Conservation (phyloP, 345 rosid species). For the Moringa oleifera region DNA sequence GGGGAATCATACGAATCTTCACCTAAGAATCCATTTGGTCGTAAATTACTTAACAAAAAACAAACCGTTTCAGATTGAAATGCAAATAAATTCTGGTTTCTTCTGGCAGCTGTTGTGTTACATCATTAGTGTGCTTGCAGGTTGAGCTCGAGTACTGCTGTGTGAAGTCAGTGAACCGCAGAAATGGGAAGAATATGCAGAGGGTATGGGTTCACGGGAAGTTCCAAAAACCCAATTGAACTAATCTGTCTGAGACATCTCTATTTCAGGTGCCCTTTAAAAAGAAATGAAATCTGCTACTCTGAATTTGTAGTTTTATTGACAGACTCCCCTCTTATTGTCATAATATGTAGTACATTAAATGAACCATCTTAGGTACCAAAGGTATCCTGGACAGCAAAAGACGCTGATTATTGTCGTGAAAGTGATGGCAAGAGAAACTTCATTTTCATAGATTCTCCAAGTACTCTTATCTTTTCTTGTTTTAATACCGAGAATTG, state of each 20-base stretch:
- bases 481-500: no score
- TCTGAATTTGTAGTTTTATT: no score
- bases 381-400: no score
- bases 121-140: slow-evolving; percentile 26
- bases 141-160: slow-evolving; percentile 86
- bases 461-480: no score
- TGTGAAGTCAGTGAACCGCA: slow-evolving; percentile 60
- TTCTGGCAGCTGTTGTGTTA: neutral
- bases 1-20: no score
- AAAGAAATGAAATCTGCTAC: no score
- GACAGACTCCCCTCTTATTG: neutral
- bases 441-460: no score
- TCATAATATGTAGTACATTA: no score
- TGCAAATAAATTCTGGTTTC: neutral
- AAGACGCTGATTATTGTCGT: no score
- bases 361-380: neutral
- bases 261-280: neutral
- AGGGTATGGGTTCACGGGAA: slow-evolving; percentile 96
- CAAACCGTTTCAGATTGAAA: neutral
- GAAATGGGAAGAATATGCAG: slow-evolving; percentile 62
- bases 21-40: neutral
- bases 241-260: neutral
- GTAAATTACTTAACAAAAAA: neutral
- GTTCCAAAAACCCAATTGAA: slow-evolving; percentile 57
- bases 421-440: no score